Conservation (phyloP, 495 filamentous ascomycete genomes). For the Cercophora samala region DNA sequence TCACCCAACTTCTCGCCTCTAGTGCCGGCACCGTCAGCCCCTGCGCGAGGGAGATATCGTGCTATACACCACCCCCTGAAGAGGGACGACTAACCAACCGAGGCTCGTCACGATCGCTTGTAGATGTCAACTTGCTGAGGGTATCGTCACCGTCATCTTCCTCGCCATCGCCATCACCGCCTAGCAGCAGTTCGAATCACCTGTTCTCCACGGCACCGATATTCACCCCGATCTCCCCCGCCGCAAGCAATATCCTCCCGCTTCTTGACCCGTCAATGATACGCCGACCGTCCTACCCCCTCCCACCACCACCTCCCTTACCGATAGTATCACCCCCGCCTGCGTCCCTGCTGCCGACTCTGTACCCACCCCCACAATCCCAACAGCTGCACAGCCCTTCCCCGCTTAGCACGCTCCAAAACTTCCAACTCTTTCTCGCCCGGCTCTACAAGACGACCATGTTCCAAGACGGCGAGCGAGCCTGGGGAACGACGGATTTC, state of each 20-base stretch:
- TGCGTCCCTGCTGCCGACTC: neutral
- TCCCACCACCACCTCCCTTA: neutral
- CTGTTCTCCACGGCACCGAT: neutral
- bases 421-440: conserved; percentile 18
- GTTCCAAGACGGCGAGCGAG: conserved; percentile 26
- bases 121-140: neutral
- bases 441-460: conserved; percentile 20
- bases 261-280: neutral
- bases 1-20: conserved; percentile 17
- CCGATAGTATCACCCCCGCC: neutral
- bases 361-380: conserved; percentile 4
- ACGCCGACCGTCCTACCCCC: neutral
- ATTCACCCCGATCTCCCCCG: neutral
- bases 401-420: neutral
- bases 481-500: conserved; percentile 29
- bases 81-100: neutral
- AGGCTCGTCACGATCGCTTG: neutral
- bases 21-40: neutral
- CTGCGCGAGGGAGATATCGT: conserved; percentile 20
- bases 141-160: neutral
- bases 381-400: neutral
- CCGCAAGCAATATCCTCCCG: neutral
- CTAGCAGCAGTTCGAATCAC: neutral
- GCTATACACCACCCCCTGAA: conserved; percentile 22
- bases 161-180: neutral